A percentile compares a stretch with the other conserved stretches of the same genome.
Evolutionary conservation across 345 rosid species (phyloP).

Genomic region (Nasturtium officinale): DNA sequence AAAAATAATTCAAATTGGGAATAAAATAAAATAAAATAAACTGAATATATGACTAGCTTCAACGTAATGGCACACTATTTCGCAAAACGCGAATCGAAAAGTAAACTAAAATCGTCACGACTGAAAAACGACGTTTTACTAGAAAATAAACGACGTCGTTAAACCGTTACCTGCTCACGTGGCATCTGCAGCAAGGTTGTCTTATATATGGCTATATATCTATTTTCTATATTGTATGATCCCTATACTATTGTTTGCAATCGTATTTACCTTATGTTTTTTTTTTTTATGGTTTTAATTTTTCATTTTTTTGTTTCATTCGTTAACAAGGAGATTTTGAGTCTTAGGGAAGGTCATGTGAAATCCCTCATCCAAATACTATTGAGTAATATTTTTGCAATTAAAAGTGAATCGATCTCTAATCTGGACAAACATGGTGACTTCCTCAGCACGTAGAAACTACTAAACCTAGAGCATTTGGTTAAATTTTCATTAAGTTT

Average conservation of each 20-base stretch:
- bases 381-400: too few relatives aligned
- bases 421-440: too few relatives aligned
- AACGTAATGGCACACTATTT: conserved; percentile 35
- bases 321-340: too few relatives aligned
- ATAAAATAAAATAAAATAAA: neutral
- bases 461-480: too few relatives aligned
- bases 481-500: too few relatives aligned
- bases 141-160: neutral
- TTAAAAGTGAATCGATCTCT: too few relatives aligned
- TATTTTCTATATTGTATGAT: neutral
- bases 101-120: neutral
- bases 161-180: neutral
- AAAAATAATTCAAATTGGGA: neutral
- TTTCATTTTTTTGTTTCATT: too few relatives aligned
- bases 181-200: neutral
- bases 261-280: neutral
- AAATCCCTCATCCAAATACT: too few relatives aligned
- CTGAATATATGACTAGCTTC: neutral
- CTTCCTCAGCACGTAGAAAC: too few relatives aligned
- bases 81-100: neutral
- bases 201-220: neutral
- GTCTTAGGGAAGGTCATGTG: too few relatives aligned
- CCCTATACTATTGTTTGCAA: conserved; percentile 5
- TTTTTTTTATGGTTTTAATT: too few relatives aligned
- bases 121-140: neutral